Conservation (phyloP, 2,329 filamentous ascomycete species). For the Chaetomium sp. region DNA sequence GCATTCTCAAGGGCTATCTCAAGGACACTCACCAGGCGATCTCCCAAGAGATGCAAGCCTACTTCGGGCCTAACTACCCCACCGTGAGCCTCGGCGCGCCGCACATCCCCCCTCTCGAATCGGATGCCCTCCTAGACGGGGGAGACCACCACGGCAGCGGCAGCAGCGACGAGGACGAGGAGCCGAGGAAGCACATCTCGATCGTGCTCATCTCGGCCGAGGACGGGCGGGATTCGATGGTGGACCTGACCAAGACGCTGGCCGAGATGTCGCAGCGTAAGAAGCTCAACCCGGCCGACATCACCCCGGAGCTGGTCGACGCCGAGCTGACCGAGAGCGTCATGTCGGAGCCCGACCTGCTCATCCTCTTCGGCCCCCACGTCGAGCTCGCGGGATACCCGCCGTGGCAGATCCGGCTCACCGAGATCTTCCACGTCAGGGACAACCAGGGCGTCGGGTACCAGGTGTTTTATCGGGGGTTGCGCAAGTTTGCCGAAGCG, state of each 20-base stretch:
- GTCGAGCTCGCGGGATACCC: conserved; percentile 89
- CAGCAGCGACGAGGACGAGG: conserved; percentile 40
- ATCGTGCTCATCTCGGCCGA: conserved; percentile 82
- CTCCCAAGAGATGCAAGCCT: conserved; percentile 76
- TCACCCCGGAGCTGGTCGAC: conserved; percentile 83
- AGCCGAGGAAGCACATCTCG: conserved; percentile 48
- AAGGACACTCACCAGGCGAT: conserved; percentile 81
- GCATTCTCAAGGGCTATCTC: conserved; percentile 85
- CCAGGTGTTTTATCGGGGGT: conserved; percentile 83
- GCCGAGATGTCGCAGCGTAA: conserved; percentile 91
- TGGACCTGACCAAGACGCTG: conserved; percentile 92
- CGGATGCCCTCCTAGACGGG: conserved; percentile 46
- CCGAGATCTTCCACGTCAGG: conserved; percentile 82
- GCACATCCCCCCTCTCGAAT: conserved; percentile 62
- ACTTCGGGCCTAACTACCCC: conserved; percentile 79
- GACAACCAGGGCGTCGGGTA: conserved; percentile 87
- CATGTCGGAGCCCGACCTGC: conserved; percentile 85
- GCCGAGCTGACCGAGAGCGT: conserved; percentile 79
- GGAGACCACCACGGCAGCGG: background rate
- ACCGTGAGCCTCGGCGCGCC: conserved; percentile 72
- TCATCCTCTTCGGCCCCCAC: conserved; percentile 82
- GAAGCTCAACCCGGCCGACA: conserved; percentile 79
- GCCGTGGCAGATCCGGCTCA: conserved; percentile 92
- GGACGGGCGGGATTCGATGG: conserved; percentile 89
- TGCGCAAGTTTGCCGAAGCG: conserved; percentile 82